These are phyloP conservation scores for Schizochytrium sp. DNA, from an alignment of 108 stramenopile species.

Conservation along the genomic window DNA sequence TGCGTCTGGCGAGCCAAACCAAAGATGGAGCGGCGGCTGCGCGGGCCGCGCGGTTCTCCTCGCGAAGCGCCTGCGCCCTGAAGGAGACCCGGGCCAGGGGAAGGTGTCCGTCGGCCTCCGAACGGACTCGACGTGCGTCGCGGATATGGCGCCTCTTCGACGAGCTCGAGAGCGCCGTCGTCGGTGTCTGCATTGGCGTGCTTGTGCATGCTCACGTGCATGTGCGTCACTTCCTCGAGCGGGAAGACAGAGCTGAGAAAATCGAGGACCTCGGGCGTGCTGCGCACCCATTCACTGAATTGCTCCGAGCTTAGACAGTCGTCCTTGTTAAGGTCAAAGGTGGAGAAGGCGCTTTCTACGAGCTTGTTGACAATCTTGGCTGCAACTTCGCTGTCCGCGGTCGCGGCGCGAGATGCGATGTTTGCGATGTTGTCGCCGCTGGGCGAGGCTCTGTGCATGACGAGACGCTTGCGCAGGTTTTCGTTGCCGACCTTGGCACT, in stretches of 20 bases:
- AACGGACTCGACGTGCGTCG: neutral
- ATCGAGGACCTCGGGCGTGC: neutral
- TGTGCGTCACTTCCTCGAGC: neutral
- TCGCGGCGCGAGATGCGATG: conserved; percentile 23
- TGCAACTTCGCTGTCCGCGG: neutral
- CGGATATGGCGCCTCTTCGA: neutral
- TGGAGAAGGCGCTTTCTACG: conserved; percentile 43
- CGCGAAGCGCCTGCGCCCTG: neutral
- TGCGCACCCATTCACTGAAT: conserved; percentile 18
- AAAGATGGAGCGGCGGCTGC: neutral
- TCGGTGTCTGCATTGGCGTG: neutral
- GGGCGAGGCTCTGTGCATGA: neutral
- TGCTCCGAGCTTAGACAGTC: conserved; percentile 40
- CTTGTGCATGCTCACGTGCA: neutral
- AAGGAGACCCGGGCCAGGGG: neutral
- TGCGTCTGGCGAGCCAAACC: neutral
- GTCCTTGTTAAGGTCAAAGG: conserved; percentile 48
- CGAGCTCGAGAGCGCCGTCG: neutral
- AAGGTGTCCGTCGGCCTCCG: neutral
- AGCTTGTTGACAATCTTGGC: conserved; percentile 31
- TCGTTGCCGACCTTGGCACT: neutral
- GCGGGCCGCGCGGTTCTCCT: neutral
- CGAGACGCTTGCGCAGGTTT: neutral
- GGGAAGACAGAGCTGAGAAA: neutral
- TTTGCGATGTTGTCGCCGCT: conserved; percentile 1